Evolutionary conservation across 768 basidiomycete species (phyloP).

Genomic region (Suillus subaureus): DNA sequence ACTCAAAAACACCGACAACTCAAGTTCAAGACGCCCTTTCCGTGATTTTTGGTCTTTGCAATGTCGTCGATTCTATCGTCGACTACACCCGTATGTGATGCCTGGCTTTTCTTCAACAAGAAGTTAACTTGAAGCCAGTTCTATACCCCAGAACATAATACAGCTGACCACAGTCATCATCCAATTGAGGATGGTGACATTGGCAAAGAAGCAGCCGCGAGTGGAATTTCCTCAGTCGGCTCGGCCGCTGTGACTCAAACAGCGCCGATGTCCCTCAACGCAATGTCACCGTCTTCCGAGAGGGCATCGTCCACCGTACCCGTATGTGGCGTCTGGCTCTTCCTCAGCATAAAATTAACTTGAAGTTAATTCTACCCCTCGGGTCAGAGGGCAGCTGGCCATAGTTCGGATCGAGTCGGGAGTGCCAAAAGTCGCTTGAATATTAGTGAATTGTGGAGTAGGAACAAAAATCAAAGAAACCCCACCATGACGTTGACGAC

Average conservation of each 20-base stretch:
- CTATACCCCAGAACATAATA: neutral
- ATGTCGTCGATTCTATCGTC: neutral
- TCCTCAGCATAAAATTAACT: neutral
- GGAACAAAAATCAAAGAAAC: no score
- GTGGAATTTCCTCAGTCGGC: no score
- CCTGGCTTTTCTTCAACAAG: neutral
- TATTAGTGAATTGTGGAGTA: no score
- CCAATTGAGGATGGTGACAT: neutral
- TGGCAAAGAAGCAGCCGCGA: constrained; percentile 19
- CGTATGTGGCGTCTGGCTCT: neutral
- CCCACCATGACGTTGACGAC: no score
- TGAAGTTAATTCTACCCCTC: neutral
- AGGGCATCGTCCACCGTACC: neutral
- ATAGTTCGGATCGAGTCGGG: no score
- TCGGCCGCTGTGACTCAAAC: no score
- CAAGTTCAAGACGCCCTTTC: no score
- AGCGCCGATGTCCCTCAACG: constrained; percentile 13
- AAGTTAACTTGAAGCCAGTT: neutral
- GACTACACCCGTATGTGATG: neutral
- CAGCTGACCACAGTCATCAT: neutral
- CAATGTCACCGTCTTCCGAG: neutral
- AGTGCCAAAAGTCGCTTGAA: no score
- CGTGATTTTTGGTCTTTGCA: no score
- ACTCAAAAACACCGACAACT: no score
- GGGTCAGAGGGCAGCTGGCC: neutral